Percentiles rank a stretch among this genome's conserved stretches.
These are phyloP conservation scores for Physcomitrium patens DNA, from an alignment of 225 moss, liverwort and hornwort species.

Conservation along the genomic window DNA sequence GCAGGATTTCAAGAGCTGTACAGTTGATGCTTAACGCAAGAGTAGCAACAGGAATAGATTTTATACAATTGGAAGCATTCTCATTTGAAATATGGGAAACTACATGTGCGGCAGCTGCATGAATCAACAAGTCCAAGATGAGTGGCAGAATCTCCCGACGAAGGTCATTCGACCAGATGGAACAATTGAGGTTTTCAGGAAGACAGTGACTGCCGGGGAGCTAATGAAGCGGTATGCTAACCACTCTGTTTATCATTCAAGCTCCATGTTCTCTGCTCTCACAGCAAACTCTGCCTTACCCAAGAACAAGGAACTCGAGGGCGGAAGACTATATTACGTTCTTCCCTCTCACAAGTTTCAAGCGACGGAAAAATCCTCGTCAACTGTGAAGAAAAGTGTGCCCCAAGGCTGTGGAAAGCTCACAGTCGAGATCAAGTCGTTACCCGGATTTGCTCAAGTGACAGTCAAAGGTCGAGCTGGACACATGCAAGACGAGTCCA, in stretches of 20 bases:
- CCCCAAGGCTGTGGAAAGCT: slow-evolving; percentile 34
- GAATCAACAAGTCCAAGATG: slow-evolving; percentile 59
- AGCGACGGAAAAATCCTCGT: slow-evolving; percentile 1
- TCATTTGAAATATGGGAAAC: slow-evolving; percentile 45
- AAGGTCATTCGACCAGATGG: slow-evolving; percentile 60
- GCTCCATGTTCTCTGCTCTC: slow-evolving; percentile 53
- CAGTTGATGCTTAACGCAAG: slow-evolving; percentile 2
- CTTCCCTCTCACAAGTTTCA: slow-evolving; percentile 55
- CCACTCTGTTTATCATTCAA: slow-evolving; percentile 58
- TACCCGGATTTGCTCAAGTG: slow-evolving; percentile 63
- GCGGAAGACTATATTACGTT: slow-evolving; percentile 58
- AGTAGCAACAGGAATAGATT: not conserved
- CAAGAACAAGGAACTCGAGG: slow-evolving; percentile 50
- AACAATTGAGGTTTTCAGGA: slow-evolving; percentile 44
- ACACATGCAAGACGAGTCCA: not conserved
- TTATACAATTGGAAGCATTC: not conserved
- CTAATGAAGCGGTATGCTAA: slow-evolving; percentile 45
- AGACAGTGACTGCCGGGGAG: slow-evolving; percentile 52
- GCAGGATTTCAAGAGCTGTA: not conserved
- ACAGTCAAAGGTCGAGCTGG: slow-evolving; percentile 51
- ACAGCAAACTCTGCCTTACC: slow-evolving; percentile 36
- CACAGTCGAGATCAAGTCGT: slow-evolving; percentile 50
- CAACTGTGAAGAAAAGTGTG: slow-evolving; percentile 20
- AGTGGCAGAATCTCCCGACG: slow-evolving; percentile 60
- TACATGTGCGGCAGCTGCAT: slow-evolving; percentile 48